Percentiles rank a stretch among this genome's conserved stretches.
Conservation (phyloP, 2,329 filamentous ascomycete species). For the Beauveria medogensis region DNA sequence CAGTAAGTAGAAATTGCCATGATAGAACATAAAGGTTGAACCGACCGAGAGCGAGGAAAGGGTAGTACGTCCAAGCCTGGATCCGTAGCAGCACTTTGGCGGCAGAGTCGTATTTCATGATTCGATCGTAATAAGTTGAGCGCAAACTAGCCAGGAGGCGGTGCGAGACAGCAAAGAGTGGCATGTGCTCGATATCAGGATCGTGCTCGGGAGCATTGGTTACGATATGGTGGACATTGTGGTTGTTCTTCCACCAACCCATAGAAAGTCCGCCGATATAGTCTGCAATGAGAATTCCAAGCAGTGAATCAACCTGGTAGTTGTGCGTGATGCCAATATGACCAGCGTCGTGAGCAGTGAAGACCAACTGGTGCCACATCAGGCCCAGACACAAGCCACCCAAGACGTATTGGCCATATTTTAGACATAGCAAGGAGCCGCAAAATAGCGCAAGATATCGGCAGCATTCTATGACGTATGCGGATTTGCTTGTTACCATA, state of each 20-base stretch:
- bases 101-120: conserved; percentile 70
- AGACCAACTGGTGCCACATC: conserved; percentile 92
- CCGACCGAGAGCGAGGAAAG: conserved; percentile 69
- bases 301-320: conserved; percentile 72
- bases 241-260: conserved; percentile 95
- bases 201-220: conserved; percentile 95
- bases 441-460: conserved; percentile 62
- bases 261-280: conserved; percentile 83
- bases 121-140: conserved; percentile 75
- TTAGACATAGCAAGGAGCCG: conserved; percentile 54
- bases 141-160: conserved; percentile 64
- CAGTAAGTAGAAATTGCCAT: conserved; percentile 66
- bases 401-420: conserved; percentile 55
- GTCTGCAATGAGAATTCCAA: conserved; percentile 86
- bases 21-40: conserved; percentile 83
- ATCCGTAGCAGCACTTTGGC: conserved; percentile 63
- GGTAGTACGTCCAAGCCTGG: conserved; percentile 78
- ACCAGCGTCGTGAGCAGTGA: conserved; percentile 87
- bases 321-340: conserved; percentile 97
- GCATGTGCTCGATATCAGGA: conserved; percentile 87
- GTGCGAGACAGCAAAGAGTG: conserved; percentile 81
- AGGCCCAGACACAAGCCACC: conserved; percentile 70
- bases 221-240: conserved; percentile 95
- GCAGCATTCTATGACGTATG: conserved; percentile 65
- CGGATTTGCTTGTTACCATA: conserved; percentile 75